A percentile compares a stretch with the other conserved stretches of the same genome.
Evolutionary conservation across 257 asterid species (phyloP).

Genomic region (Capsicum rhomboideum): DNA sequence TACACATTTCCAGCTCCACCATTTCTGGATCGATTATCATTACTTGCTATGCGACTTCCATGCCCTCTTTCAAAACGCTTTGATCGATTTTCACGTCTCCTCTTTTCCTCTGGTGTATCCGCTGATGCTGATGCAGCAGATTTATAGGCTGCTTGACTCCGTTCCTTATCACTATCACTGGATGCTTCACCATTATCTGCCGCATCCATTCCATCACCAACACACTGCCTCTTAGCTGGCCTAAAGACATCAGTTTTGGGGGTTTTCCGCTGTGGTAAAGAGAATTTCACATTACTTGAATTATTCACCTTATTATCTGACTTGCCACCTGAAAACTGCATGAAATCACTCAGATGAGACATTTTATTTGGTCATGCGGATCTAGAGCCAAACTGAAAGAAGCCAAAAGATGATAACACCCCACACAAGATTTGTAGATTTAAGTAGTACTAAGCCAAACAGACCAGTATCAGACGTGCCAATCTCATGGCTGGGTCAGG

Average conservation of each 20-base stretch:
- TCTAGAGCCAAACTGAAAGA: neutral
- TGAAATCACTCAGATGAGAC: constrained; percentile 1
- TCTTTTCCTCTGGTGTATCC: constrained; percentile 83
- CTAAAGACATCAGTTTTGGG: constrained; percentile 33
- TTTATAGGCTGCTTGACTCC: constrained; percentile 54
- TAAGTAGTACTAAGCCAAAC: neutral
- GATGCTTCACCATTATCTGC: constrained; percentile 57
- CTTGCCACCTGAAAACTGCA: constrained; percentile 68
- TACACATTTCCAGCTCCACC: constrained; percentile 41
- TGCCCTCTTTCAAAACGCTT: constrained; percentile 86
- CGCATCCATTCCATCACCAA: constrained; percentile 40
- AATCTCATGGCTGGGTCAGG: neutral
- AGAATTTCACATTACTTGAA: constrained; percentile 32
- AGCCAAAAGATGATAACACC: neutral
- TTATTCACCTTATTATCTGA: constrained; percentile 43
- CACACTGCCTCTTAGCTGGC: constrained; percentile 81
- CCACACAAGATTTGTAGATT: neutral
- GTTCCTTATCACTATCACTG: constrained; percentile 89
- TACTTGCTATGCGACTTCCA: constrained; percentile 45
- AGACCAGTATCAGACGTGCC: neutral
- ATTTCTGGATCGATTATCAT: constrained; percentile 35
- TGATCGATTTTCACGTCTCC: constrained; percentile 84
- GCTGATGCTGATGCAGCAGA: constrained; percentile 65
- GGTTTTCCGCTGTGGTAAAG: constrained; percentile 46
- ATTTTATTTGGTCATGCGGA: neutral